Percentiles rank a stretch among this genome's conserved stretches.
These are phyloP conservation scores for Nemania diffusa DNA, from an alignment of 2,329 filamentous ascomycete genomes.

Conservation along the genomic window DNA sequence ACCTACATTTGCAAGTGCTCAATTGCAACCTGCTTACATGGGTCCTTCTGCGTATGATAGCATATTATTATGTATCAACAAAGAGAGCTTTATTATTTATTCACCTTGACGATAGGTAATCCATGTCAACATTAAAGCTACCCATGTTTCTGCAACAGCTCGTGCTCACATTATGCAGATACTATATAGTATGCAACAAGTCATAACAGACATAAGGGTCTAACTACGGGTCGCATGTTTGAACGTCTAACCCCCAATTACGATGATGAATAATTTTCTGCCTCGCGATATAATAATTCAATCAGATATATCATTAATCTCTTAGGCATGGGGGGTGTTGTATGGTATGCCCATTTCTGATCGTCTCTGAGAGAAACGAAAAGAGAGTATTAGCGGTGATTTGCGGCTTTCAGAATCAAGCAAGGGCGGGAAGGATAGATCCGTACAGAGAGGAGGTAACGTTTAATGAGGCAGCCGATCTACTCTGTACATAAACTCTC, in stretches of 20 bases:
- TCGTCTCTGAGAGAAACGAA: no score
- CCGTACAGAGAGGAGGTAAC: no score
- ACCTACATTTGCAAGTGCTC: no score
- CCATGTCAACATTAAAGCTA: not conserved
- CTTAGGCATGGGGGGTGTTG: no score
- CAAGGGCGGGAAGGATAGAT: no score
- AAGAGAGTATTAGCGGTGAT: no score
- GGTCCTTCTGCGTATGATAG: no score
- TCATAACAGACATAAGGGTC: slow-evolving; percentile 9
- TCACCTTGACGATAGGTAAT: not conserved
- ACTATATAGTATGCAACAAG: not conserved
- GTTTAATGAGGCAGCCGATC: not conserved
- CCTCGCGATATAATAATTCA: not conserved
- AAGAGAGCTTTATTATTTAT: not conserved
- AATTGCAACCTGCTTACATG: no score
- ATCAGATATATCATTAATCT: not conserved
- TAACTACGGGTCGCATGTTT: not conserved
- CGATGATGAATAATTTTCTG: not conserved
- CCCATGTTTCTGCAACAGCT: slow-evolving; percentile 5
- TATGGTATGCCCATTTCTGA: no score
- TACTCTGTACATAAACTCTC: not conserved
- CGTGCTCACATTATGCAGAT: slow-evolving; percentile 15
- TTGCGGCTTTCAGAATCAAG: no score
- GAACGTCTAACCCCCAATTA: not conserved
- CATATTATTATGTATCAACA: not conserved